A percentile compares a stretch with the other conserved stretches of the same genome.
phyloP scores from a whole-genome alignment of 1,284 basidiomycete species.

The Thelephora terrestris region DNA sequence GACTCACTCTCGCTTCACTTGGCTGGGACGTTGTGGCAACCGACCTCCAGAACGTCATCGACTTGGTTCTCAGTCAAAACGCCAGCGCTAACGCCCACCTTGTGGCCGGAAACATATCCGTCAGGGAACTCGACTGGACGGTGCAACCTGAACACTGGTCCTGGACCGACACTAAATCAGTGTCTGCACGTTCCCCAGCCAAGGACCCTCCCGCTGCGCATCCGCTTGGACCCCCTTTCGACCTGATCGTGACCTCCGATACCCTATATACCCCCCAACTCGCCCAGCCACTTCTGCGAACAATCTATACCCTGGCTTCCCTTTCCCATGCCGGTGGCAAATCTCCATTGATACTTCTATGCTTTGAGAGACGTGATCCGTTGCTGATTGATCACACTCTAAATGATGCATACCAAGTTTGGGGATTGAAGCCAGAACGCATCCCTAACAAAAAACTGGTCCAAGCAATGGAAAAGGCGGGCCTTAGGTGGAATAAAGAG shows the following conservation, averaged over 20 bases:
- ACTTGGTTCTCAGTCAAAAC: conserved; percentile 59
- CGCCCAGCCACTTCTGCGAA: conserved; percentile 58
- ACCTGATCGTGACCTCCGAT: conserved; percentile 79
- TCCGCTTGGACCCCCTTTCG: conserved; percentile 46
- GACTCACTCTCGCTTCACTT: conserved; percentile 57
- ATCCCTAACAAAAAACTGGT: conserved; percentile 51
- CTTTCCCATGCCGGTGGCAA: conserved; percentile 15
- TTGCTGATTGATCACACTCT: conserved; percentile 51
- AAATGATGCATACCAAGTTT: conserved; percentile 33
- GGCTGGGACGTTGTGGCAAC: conserved; percentile 77
- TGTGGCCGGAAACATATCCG: conserved; percentile 31
- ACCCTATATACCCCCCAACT: conserved; percentile 69
- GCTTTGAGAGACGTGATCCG: conserved; percentile 72
- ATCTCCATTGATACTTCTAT: conserved; percentile 50
- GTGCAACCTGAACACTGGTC: conserved; percentile 41
- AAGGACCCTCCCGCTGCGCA: conserved; percentile 8
- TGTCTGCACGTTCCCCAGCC: conserved; percentile 22
- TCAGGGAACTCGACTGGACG: conserved; percentile 61
- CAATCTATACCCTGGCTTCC: conserved; percentile 45
- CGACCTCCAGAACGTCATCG: conserved; percentile 63
- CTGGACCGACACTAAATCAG: conserved; percentile 36
- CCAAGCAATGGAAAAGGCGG: conserved; percentile 51
- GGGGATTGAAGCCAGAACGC: conserved; percentile 48
- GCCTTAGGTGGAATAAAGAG: conserved; percentile 46
- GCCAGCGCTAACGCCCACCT: conserved; percentile 35